phyloP scores from a whole-genome alignment of 352 stramenopile species.

The Thraustochytrium sp. region DNA sequence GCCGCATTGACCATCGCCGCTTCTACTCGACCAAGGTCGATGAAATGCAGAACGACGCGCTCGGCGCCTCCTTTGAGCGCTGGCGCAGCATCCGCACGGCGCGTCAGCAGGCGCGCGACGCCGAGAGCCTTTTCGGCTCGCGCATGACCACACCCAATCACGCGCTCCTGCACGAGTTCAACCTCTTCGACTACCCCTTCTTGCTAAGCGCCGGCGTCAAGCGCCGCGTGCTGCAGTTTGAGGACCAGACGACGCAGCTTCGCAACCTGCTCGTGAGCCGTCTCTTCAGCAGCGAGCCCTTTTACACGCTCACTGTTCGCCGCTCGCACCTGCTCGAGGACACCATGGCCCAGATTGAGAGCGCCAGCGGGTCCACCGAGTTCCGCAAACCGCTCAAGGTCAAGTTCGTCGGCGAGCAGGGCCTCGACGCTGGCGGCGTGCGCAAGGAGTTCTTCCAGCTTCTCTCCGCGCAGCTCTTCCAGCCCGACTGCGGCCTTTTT shows the following conservation, averaged over 20 bases:
- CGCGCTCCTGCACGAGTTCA: slow-evolving; percentile 52
- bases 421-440: slow-evolving; percentile 75
- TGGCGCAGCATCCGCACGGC: neutral
- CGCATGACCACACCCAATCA: neutral
- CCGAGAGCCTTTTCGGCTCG: neutral
- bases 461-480: slow-evolving; percentile 66
- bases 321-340: slow-evolving; percentile 61
- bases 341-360: slow-evolving; percentile 55
- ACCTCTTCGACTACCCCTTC: slow-evolving; percentile 61
- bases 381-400: slow-evolving; percentile 55
- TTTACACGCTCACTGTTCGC: slow-evolving; percentile 63
- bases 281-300: slow-evolving; percentile 51
- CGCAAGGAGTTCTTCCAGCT: slow-evolving; percentile 80
- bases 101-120: neutral
- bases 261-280: slow-evolving; percentile 51
- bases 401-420: slow-evolving; percentile 70
- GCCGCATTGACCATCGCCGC: neutral
- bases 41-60: slow-evolving; percentile 41
- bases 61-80: neutral
- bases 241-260: slow-evolving; percentile 60
- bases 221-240: slow-evolving; percentile 60
- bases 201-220: slow-evolving; percentile 62
- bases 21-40: slow-evolving; percentile 51
- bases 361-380: slow-evolving; percentile 48
- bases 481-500: slow-evolving; percentile 70